Evolutionary conservation across 2,329 filamentous ascomycete genomes (phyloP).

Genomic region (Phialophora verrucosa): DNA sequence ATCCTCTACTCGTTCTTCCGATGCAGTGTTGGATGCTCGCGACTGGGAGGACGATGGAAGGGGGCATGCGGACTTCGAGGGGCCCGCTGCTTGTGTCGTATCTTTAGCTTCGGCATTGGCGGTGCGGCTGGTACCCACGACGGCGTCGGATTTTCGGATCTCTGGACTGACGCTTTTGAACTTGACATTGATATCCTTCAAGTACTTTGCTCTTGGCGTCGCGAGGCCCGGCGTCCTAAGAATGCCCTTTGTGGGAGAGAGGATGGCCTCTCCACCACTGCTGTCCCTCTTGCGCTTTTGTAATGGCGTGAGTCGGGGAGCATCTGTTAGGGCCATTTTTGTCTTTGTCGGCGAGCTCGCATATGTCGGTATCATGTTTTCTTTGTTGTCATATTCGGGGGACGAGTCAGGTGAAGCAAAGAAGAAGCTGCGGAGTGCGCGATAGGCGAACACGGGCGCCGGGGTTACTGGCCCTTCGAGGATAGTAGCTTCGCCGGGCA

Average conservation of each 20-base stretch:
- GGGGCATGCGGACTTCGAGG: neutral
- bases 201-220: conserved; percentile 63
- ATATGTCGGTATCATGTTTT: conserved; percentile 25
- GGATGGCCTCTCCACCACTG: conserved; percentile 2
- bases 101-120: neutral
- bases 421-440: conserved; percentile 69
- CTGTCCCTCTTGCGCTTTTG: conserved; percentile 36
- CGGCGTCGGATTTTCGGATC: neutral
- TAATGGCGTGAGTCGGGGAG: conserved; percentile 37
- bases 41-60: neutral
- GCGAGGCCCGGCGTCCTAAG: conserved; percentile 67
- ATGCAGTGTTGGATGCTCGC: neutral
- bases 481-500: conserved; percentile 43
- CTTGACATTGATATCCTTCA: conserved; percentile 55
- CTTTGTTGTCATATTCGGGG: conserved; percentile 45
- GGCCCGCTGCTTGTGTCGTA: neutral
- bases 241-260: conserved; percentile 66
- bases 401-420: conserved; percentile 66
- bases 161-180: conserved; percentile 45
- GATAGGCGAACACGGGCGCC: conserved; percentile 69
- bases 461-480: conserved; percentile 67
- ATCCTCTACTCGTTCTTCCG: neutral
- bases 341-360: conserved; percentile 22
- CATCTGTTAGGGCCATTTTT: conserved; percentile 31
- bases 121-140: neutral